phyloP scores from a whole-genome alignment of 805 yeast genomes.

The Kodamaea lidongshanica region DNA sequence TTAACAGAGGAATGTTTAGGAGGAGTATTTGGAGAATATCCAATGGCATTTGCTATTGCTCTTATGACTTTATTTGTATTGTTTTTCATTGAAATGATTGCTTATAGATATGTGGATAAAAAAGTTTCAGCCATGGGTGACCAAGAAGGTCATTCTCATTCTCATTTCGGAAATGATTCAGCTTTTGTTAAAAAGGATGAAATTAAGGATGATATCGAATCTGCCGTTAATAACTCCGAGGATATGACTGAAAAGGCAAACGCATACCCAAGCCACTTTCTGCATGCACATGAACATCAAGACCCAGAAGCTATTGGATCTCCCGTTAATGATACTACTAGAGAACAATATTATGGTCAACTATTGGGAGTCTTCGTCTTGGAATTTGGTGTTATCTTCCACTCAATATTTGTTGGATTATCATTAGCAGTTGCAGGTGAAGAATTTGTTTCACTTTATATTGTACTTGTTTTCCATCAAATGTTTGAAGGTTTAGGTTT shows the following conservation, averaged over 20 bases:
- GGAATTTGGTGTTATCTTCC: slow-evolving; percentile 79
- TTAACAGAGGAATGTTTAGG: slow-evolving; percentile 56
- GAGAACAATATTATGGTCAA: slow-evolving; percentile 51
- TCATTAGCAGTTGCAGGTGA: slow-evolving; percentile 73
- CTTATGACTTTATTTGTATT: slow-evolving; percentile 46
- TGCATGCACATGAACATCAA: slow-evolving; percentile 39
- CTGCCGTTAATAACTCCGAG: slow-evolving; percentile 12
- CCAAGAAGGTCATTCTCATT: slow-evolving; percentile 31
- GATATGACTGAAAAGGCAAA: slow-evolving; percentile 9
- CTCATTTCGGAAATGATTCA: slow-evolving; percentile 47
- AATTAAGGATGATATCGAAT: slow-evolving; percentile 10
- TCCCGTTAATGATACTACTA: slow-evolving; percentile 26
- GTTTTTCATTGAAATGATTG: slow-evolving; percentile 47
- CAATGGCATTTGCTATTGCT: slow-evolving; percentile 50
- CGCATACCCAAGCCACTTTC: slow-evolving; percentile 36
- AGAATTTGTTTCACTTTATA: slow-evolving; percentile 64
- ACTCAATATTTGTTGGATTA: slow-evolving; percentile 76
- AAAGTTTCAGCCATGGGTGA: slow-evolving; percentile 19
- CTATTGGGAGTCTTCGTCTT: slow-evolving; percentile 52
- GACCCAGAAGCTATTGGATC: slow-evolving; percentile 39
- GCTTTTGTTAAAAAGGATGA: slow-evolving; percentile 23
- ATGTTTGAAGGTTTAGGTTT: slow-evolving; percentile 82
- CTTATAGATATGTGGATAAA: slow-evolving; percentile 41
- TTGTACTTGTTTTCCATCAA: slow-evolving; percentile 71
- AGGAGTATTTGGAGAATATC: slow-evolving; percentile 47